Conservation (phyloP, 2,329 filamentous ascomycete genomes). For the Cordyceps cicadae region DNA sequence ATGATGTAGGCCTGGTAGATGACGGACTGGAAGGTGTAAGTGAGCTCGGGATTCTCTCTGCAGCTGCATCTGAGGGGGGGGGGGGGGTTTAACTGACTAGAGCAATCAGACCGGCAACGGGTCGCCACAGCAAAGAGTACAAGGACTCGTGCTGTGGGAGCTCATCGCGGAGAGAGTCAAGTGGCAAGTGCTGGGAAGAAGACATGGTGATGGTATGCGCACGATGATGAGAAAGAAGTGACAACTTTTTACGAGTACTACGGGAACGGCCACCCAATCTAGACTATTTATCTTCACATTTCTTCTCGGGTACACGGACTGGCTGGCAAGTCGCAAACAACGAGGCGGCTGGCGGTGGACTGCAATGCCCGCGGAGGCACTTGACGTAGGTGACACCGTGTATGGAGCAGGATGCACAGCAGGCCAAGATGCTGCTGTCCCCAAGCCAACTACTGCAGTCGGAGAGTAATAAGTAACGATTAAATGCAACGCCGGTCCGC, state of each 20-base stretch:
- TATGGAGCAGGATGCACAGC: not conserved
- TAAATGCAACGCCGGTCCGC: not conserved
- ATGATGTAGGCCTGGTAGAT: not conserved
- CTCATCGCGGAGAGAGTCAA: not conserved
- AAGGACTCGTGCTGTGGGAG: not conserved
- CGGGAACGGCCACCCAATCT: not conserved
- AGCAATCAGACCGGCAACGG: not conserved
- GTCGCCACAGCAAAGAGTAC: not conserved
- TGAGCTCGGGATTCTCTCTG: not conserved
- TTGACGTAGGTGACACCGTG: not conserved
- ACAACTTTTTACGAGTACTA: not conserved
- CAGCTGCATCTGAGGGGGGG: not conserved
- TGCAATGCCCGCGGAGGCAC: not conserved
- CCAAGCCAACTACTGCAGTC: not conserved
- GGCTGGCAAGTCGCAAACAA: not conserved
- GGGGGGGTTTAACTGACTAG: not conserved
- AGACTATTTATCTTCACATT: not conserved
- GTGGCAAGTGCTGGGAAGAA: not conserved
- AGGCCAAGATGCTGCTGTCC: not conserved
- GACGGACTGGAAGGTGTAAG: not conserved
- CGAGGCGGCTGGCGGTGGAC: not conserved
- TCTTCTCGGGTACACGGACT: not conserved
- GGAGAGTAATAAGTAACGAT: not conserved
- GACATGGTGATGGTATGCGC: not conserved
- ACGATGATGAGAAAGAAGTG: not conserved